phyloP scores from a whole-genome alignment of 306 rosid species.

The Glycine tomentella region DNA sequence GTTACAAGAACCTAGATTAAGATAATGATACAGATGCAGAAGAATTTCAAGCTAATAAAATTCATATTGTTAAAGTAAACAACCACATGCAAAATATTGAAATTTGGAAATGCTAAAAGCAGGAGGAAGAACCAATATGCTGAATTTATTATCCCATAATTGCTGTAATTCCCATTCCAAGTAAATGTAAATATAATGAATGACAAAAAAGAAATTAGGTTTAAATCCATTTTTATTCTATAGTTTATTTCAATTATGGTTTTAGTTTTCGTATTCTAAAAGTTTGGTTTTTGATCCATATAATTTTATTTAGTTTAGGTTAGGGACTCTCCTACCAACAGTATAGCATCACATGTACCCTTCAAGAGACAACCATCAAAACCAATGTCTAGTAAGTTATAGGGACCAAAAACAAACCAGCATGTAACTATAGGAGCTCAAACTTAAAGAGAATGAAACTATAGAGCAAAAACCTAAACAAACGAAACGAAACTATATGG shows the following conservation, averaged over 20 bases:
- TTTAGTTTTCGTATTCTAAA: neutral
- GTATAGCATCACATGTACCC: neutral
- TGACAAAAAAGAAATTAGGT: neutral
- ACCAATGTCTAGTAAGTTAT: neutral
- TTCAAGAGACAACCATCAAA: neutral
- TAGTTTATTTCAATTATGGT: neutral
- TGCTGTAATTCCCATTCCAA: no score
- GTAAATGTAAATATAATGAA: neutral
- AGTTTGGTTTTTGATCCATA: neutral
- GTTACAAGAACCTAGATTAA: neutral
- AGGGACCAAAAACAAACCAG: neutral
- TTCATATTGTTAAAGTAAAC: neutral
- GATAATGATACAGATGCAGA: conserved; percentile 13
- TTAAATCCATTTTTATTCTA: neutral
- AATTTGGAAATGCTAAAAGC: neutral
- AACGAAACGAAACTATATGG: no score
- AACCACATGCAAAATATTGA: neutral
- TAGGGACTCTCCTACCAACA: neutral
- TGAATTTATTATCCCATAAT: neutral
- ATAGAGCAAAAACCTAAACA: neutral
- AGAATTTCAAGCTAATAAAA: conserved; percentile 17
- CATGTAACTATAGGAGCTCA: neutral
- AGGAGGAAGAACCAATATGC: conserved; percentile 25
- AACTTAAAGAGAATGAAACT: neutral
- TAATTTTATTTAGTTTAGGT: neutral